Evolutionary conservation across 768 basidiomycete species (phyloP), one percentile per base, ranked within the genome.

Genomic region (Hortiboletus flavorubellus): DNA sequence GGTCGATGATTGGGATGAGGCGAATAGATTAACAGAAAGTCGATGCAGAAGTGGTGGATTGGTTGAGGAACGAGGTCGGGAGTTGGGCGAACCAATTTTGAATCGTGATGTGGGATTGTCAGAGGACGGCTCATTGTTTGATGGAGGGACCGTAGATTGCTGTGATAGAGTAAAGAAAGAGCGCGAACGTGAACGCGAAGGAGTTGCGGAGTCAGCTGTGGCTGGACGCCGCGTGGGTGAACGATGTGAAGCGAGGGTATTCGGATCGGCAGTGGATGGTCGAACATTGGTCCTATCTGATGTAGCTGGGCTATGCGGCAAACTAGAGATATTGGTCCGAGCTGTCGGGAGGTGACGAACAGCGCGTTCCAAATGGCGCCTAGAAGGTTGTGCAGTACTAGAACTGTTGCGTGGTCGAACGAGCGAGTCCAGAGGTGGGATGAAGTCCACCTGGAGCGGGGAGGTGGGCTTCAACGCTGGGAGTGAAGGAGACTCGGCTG

Each of bases 31-130:
- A 58, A 87, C 71, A 9, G 87, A 90, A 59, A 89, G 70, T 41
- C 89, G 83, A 65, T 85, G 85, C 38, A 90, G 67, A 49, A 89
- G 71, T 18, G 87, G 85, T 4, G 89, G 85, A 57, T 86, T 89
- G 21, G 87, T 87, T 34, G 81, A 71, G 38, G 79, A 73, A 42
- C 79, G 77, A 46, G 74, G 75, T 41, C 77, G 73, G 45, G 74
- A 18, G 72, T 77, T 76, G 21, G 69, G 69, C 54, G 72, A 64
- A 53, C 67, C 64, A 44, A 54, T 59, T 49, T 67, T 55, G 60
- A 51, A 54, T 59, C 58, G 54, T 33, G 46, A 43, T 38, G 34
- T 46, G 34, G 55, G 38, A 53, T 54, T 59, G 40, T 35, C 10
- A 23, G 50, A 23, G 23, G 37, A 37, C 4, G 46, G 29, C 26